Evolutionary conservation across 495 filamentous ascomycete species (phyloP).

Genomic region (Neurospora sp.): DNA sequence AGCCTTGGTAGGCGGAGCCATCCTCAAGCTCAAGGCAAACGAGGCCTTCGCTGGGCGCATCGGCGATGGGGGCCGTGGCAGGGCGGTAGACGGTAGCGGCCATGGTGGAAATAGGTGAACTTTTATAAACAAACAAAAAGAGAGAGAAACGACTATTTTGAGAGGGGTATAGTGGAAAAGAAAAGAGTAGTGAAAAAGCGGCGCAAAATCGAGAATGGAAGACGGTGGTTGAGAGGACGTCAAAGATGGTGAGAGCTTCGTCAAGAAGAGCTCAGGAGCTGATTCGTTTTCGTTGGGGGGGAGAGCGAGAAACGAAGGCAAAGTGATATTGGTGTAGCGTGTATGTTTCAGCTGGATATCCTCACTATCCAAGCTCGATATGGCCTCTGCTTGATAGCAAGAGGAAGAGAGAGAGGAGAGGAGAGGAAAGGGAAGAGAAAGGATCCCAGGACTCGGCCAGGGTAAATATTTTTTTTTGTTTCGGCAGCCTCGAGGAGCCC

Average conservation of each 20-base stretch:
- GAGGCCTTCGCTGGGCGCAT: conserved; percentile 42
- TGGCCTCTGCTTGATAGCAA: conserved; percentile 1
- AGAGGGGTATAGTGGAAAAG: not conserved
- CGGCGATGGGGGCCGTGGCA: conserved; percentile 40
- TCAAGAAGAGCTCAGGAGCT: conserved; percentile 1
- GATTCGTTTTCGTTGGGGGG: conserved; percentile 2
- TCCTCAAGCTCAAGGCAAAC: conserved; percentile 85
- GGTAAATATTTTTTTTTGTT: not conserved
- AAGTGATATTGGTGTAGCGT: not conserved
- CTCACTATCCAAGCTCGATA: not conserved
- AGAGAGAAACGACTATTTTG: not conserved
- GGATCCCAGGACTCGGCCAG: not conserved
- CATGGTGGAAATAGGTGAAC: conserved; percentile 22
- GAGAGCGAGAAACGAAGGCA: not conserved
- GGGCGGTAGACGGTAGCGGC: conserved; percentile 41
- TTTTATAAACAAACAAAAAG: not conserved
- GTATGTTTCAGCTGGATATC: not conserved
- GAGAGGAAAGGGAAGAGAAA: not conserved
- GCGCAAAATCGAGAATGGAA: conserved; percentile 2
- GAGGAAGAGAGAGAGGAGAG: not conserved
- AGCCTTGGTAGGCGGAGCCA: conserved; percentile 78
- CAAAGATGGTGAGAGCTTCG: conserved; percentile 2
- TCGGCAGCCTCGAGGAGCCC: not conserved
- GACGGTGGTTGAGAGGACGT: conserved; percentile 1
- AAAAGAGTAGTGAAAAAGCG: not conserved